phyloP scores from a whole-genome alignment of 2,329 filamentous ascomycete species.

The Fusarium sp. region DNA sequence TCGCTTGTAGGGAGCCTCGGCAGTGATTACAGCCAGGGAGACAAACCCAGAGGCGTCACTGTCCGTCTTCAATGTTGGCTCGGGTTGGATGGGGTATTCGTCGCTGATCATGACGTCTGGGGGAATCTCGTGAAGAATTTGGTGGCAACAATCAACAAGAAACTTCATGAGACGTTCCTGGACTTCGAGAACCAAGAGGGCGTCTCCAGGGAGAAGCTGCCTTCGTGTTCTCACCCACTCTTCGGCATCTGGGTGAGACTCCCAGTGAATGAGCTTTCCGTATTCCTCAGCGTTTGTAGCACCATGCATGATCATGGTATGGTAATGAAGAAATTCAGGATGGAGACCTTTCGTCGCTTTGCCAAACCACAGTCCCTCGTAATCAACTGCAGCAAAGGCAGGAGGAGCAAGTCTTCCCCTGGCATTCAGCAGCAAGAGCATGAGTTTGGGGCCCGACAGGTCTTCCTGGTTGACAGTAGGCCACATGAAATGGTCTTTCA shows the following conservation, averaged over 20 bases:
- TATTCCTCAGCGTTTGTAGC: constrained; percentile 44
- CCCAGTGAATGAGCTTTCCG: constrained; percentile 48
- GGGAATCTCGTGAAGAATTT: constrained; percentile 62
- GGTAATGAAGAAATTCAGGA: constrained; percentile 41
- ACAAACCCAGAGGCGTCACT: constrained; percentile 46
- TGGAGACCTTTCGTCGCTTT: constrained; percentile 35
- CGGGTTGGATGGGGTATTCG: constrained; percentile 47
- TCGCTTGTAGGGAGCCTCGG: constrained; percentile 62
- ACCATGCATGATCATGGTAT: constrained; percentile 50
- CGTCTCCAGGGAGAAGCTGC: constrained; percentile 56
- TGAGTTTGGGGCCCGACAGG: constrained; percentile 51
- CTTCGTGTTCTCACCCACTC: constrained; percentile 47
- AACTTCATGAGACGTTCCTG: constrained; percentile 60
- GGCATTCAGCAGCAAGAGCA: constrained; percentile 63
- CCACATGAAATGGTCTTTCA: constrained; percentile 55
- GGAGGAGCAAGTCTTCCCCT: constrained; percentile 58
- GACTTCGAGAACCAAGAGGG: constrained; percentile 59
- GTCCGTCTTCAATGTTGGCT: constrained; percentile 47
- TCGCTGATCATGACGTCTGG: constrained; percentile 39
- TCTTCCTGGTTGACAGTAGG: constrained; percentile 69
- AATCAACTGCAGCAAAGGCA: constrained; percentile 59
- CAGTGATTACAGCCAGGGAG: constrained; percentile 52
- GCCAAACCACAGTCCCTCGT: constrained; percentile 46
- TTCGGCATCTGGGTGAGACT: constrained; percentile 49
- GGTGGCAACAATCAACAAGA: constrained; percentile 56